These are phyloP conservation scores for Candida glaebosa DNA, from an alignment of 805 yeast species.

Conservation along the genomic window DNA sequence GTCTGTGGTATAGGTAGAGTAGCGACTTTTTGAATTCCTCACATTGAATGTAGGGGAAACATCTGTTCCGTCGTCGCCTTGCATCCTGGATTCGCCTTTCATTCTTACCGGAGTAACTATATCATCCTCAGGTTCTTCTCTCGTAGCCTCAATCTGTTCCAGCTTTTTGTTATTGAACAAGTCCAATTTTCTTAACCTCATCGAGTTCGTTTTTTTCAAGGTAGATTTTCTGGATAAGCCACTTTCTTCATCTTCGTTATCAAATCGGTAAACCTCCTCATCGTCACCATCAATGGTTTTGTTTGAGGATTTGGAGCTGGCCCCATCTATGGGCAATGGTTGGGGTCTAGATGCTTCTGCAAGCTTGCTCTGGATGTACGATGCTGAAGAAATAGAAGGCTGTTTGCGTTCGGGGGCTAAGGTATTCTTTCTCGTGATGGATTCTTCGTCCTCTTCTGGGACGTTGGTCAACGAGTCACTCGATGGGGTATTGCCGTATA, in stretches of 20 bases:
- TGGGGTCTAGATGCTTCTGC: neutral
- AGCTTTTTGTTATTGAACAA: constrained; percentile 23
- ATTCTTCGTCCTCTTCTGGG: constrained; percentile 34
- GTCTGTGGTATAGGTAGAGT: constrained; percentile 2
- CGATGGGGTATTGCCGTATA: constrained; percentile 11
- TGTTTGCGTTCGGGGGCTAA: constrained; percentile 4
- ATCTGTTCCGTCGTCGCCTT: neutral
- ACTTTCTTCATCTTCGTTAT: constrained; percentile 23
- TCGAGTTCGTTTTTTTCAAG: constrained; percentile 36
- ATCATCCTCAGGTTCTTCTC: constrained; percentile 1
- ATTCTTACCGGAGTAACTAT: constrained; percentile 1
- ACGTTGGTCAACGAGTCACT: constrained; percentile 33
- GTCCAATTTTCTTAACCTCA: constrained; percentile 38
- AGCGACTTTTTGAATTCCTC: neutral
- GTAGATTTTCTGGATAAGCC: constrained; percentile 37
- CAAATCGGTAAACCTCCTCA: constrained; percentile 30
- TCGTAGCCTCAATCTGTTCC: neutral
- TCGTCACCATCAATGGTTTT: constrained; percentile 13
- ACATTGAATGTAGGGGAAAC: constrained; percentile 3
- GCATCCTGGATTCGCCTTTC: too few relatives aligned
- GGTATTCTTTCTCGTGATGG: constrained; percentile 1
- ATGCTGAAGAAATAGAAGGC: neutral
- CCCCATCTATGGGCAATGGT: neutral
- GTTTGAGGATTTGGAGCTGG: neutral
- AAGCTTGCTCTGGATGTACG: neutral